These are phyloP conservation scores for Microcyclospora tardicrescens DNA, from an alignment of 2,329 filamentous ascomycete genomes.

Conservation along the genomic window DNA sequence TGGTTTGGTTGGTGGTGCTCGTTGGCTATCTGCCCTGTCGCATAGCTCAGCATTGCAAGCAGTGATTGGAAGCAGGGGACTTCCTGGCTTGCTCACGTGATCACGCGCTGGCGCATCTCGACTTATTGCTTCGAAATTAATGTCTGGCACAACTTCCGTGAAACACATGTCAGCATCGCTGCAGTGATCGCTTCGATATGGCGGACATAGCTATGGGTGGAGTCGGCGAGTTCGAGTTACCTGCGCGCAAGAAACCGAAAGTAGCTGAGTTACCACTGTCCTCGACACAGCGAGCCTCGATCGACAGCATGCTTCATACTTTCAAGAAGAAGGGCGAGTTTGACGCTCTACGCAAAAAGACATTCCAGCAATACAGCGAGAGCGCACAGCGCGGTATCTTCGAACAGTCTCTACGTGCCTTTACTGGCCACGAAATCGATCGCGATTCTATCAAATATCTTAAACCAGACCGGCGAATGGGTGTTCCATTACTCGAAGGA, in stretches of 20 bases:
- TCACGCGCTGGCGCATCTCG: too few species aligned
- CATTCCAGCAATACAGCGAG: conserved; percentile 52
- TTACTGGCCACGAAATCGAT: conserved; percentile 59
- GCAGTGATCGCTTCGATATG: too few species aligned
- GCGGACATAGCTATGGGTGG: conserved; percentile 11
- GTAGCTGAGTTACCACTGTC: conserved; percentile 62
- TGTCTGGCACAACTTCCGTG: too few species aligned
- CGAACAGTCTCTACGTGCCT: conserved; percentile 32
- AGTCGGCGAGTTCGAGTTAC: conserved; percentile 16
- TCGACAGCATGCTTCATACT: conserved; percentile 62
- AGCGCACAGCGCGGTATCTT: conserved; percentile 42
- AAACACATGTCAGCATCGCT: too few species aligned
- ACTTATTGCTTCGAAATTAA: too few species aligned
- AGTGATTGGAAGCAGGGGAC: too few species aligned
- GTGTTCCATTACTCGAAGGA: conserved; percentile 63
- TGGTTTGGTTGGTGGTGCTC: too few species aligned
- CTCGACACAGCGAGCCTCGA: conserved; percentile 57
- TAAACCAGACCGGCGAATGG: conserved; percentile 59
- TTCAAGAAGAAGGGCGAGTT: conserved; percentile 84
- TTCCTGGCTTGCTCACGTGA: too few species aligned
- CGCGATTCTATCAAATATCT: conserved; percentile 56
- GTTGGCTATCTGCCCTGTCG: too few species aligned
- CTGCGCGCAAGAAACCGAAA: conserved; percentile 49
- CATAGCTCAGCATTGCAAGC: too few species aligned
- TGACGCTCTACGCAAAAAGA: conserved; percentile 61